A percentile compares a stretch with the other conserved stretches of the same genome.
Conservation (phyloP, 2,329 filamentous ascomycete genomes). For the Davidsoniella virescens region DNA sequence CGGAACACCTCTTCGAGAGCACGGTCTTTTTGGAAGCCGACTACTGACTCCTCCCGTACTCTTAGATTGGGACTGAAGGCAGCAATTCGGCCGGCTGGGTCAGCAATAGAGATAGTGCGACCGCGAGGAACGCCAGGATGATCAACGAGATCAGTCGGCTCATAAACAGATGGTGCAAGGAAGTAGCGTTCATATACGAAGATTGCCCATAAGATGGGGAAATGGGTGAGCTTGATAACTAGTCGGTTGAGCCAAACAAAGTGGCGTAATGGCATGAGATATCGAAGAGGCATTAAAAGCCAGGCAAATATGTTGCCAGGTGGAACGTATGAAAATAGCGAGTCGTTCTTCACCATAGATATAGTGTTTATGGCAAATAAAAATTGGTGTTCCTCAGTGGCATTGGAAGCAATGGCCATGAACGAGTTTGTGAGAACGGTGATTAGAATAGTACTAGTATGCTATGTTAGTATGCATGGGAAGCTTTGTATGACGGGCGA, state of each 20-base stretch:
- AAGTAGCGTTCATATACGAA: conserved; percentile 75
- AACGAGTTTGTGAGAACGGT: conserved; percentile 95
- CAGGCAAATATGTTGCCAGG: conserved; percentile 85
- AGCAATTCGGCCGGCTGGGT: conserved; percentile 37
- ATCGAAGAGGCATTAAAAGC: conserved; percentile 70
- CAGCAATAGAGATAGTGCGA: conserved; percentile 38
- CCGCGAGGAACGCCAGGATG: conserved; percentile 37
- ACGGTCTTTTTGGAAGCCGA: conserved; percentile 76
- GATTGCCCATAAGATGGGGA: conserved; percentile 73
- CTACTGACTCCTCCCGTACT: conserved; percentile 70
- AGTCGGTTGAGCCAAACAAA: conserved; percentile 81
- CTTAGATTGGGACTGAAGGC: conserved; percentile 60
- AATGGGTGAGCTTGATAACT: conserved; percentile 80
- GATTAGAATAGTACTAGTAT: conserved; percentile 61
- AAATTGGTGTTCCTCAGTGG: conserved; percentile 83
- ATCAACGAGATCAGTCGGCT: conserved; percentile 75
- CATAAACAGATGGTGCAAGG: conserved; percentile 59
- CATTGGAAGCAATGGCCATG: conserved; percentile 86
- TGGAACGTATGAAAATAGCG: conserved; percentile 82
- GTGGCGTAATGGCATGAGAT: conserved; percentile 58
- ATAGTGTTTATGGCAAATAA: conserved; percentile 94
- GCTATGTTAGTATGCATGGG: background rate
- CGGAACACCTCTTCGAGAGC: conserved; percentile 86
- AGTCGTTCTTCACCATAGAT: conserved; percentile 96
- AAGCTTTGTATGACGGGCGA: background rate